Base-by-base conservation (phyloP, 2,329 filamentous ascomycete genomes). In the Phialophora verrucosa region DNA sequence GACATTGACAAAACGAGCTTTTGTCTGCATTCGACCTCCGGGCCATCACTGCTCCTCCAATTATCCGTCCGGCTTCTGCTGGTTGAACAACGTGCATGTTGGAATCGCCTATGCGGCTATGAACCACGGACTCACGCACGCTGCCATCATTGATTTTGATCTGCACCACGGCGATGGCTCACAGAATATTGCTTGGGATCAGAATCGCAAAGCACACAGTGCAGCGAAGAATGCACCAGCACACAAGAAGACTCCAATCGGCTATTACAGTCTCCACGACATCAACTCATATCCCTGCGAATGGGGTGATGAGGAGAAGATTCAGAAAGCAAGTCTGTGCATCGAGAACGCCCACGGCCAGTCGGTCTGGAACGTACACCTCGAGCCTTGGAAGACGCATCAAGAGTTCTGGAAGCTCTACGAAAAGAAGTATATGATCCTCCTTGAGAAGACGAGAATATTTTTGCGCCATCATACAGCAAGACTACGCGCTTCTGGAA, bases 231-330 rank as follows among this genome's bases (percentile, higher is more conserved):
- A 91, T 74, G 87, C 89, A 0, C 84, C 90, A 0, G 82, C 84
- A 32, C 90, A 90, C 84, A 94, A 94, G 80, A 95, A 91, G 81
- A 89, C 90, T 0, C 89, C 90, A 0, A 95, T 98, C 73, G 95
- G 93, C 10, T 99, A 99, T 76, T 98, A 97, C 78, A 97, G 93
- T 76, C 78, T 99, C 51, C 95, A 99, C 77, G 95, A 99, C 75
- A 97, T 99, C 81, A 98, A 99, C 78, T 98, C 94, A 0, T 99
- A 96, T 75, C 95, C 96, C 0, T 99, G 95, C 76, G 95, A 99
- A 77, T 87, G 86, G 76, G 95, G 94, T n/a, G 94, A 98, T 68
- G 87, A 91, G 65, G 92, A 95, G 25, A 98, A 98, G 78, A 90
- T 98, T 59, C 92, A 91, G 75, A 96, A 94, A 73, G 95, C 96